These are phyloP conservation scores for Metschnikowia picachoensis DNA, from an alignment of 805 yeast genomes.

Conservation along the genomic window DNA sequence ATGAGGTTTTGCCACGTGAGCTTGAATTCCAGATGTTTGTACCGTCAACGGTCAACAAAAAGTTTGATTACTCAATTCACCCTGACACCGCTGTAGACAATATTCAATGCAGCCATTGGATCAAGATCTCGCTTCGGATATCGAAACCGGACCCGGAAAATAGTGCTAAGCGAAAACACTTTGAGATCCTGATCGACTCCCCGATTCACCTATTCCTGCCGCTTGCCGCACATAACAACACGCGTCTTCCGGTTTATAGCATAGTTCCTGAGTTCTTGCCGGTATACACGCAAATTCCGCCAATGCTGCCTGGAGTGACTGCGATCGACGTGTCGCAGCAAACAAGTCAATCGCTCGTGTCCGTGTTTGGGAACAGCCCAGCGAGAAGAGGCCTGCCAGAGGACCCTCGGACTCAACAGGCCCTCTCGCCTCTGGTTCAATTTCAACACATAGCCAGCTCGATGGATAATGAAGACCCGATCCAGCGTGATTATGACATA, in stretches of 20 bases:
- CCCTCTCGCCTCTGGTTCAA: constrained; percentile 9
- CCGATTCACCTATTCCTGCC: constrained; percentile 83
- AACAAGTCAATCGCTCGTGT: constrained; percentile 4
- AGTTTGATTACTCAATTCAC: constrained; percentile 50
- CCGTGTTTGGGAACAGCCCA: constrained; percentile 1
- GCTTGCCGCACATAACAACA: constrained; percentile 75
- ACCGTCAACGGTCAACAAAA: constrained; percentile 62
- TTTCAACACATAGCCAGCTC: constrained; percentile 29
- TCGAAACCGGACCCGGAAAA: constrained; percentile 59
- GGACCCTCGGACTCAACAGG: neutral
- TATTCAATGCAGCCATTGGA: constrained; percentile 93
- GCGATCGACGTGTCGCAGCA: constrained; percentile 34
- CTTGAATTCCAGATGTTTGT: constrained; percentile 83
- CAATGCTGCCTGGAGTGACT: constrained; percentile 52
- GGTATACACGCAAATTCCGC: constrained; percentile 38
- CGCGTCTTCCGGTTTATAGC: constrained; percentile 71
- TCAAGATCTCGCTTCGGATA: constrained; percentile 79
- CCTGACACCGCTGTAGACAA: constrained; percentile 81
- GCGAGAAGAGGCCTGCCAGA: neutral
- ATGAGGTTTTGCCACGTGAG: constrained; percentile 68
- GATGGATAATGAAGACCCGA: constrained; percentile 29
- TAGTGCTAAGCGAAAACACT: constrained; percentile 72
- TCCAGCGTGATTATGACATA: constrained; percentile 35
- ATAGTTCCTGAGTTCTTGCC: constrained; percentile 22
- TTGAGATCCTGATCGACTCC: constrained; percentile 91